Percentiles rank a stretch among this genome's conserved stretches.
These are phyloP conservation scores for Solanum microdontum DNA, from an alignment of 257 asterid genomes.

Conservation along the genomic window DNA sequence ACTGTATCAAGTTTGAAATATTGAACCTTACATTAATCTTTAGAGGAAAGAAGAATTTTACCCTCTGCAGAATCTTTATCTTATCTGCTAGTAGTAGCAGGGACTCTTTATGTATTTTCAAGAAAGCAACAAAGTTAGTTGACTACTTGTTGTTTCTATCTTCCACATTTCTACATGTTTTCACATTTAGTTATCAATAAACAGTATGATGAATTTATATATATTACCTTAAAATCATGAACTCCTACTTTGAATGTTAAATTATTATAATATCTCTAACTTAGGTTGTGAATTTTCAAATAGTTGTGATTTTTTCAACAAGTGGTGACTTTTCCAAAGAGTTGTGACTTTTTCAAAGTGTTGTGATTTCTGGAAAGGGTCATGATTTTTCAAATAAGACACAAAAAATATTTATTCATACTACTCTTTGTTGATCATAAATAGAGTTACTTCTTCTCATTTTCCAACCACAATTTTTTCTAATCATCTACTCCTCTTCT, in stretches of 20 bases:
- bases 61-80: neutral
- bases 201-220: neutral
- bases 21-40: neutral
- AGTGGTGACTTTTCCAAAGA: too few relatives aligned
- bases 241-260: too few relatives aligned
- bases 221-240: too few relatives aligned
- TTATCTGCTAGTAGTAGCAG: neutral
- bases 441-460: fast-evolving
- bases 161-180: neutral
- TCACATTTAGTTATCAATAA: neutral
- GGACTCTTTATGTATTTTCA: neutral
- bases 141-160: neutral
- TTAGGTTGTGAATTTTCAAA: too few relatives aligned
- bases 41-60: neutral
- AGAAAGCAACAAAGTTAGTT: neutral
- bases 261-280: too few relatives aligned
- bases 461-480: too few relatives aligned
- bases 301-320: too few relatives aligned
- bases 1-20: neutral
- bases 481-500: too few relatives aligned
- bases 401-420: too few relatives aligned
- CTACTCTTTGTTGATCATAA: too few relatives aligned
- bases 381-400: too few relatives aligned
- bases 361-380: fast-evolving
- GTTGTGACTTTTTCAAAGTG: too few relatives aligned